Evolutionary conservation across 352 stramenopile genomes (phyloP).

Genomic region (Blastocystis sp.): DNA sequence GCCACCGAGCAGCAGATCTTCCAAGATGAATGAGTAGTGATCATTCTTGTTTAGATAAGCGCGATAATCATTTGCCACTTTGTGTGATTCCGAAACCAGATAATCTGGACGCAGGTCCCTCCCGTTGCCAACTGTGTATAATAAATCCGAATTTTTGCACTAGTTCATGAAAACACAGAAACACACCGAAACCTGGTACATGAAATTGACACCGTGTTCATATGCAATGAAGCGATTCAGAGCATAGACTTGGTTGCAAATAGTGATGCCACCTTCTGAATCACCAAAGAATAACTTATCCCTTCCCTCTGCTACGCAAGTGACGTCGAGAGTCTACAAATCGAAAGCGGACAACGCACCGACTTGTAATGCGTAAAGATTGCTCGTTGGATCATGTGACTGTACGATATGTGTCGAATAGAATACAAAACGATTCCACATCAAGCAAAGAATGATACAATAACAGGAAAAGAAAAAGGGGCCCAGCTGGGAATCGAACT

Average conservation of each 20-base stretch:
- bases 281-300: conserved; percentile 10
- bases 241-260: conserved; percentile 38
- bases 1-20: background rate
- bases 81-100: background rate
- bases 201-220: conserved; percentile 52
- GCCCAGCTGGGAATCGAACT: conserved; percentile 30
- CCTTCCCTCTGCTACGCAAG: background rate
- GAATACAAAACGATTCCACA: conserved; percentile 52
- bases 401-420: conserved; percentile 52
- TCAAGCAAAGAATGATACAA: background rate
- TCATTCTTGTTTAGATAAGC: background rate
- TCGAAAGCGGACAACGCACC: background rate
- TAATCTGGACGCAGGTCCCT: conserved; percentile 23
- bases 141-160: conserved; percentile 26
- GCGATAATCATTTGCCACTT: conserved; percentile 35
- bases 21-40: conserved; percentile 33
- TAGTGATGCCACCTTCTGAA: conserved; percentile 49
- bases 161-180: background rate
- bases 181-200: conserved; percentile 4
- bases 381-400: conserved; percentile 33
- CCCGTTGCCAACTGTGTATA: conserved; percentile 18
- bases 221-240: conserved; percentile 29
- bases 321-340: conserved; percentile 19
- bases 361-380: conserved; percentile 41
- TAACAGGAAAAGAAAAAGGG: background rate